A percentile compares a stretch with the other conserved stretches of the same genome.
phyloP scores from a whole-genome alignment of 176 grass and related monocot genomes.

The Eleusine indica region DNA sequence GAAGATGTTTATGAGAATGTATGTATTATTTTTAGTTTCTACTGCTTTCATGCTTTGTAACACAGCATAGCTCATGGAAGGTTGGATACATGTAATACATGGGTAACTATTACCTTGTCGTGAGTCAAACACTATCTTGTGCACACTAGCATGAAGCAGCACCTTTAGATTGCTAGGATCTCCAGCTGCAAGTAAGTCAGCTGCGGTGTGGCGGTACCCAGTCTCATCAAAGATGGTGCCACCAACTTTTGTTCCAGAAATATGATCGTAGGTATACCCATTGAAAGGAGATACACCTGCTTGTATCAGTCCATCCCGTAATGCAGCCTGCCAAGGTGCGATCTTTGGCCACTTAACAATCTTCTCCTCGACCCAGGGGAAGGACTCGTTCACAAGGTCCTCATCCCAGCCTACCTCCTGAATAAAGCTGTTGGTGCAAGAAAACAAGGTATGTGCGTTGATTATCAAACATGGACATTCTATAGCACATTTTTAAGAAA shows the following conservation, averaged over 20 bases:
- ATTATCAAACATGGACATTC: not conserved
- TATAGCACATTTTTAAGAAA: constrained; percentile 16
- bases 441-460: constrained; percentile 22
- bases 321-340: constrained; percentile 72
- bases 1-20: constrained; percentile 32
- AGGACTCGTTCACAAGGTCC: constrained; percentile 78
- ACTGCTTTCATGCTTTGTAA: constrained; percentile 4
- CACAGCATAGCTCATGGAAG: not conserved
- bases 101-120: constrained; percentile 46
- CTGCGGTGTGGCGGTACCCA: constrained; percentile 80
- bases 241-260: constrained; percentile 82
- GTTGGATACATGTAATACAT: constrained; percentile 4
- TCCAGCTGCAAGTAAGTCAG: constrained; percentile 75
- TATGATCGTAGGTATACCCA: constrained; percentile 79
- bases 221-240: constrained; percentile 79
- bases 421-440: constrained; percentile 58
- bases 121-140: constrained; percentile 62
- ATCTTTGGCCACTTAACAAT: constrained; percentile 83
- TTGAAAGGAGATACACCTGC: constrained; percentile 83
- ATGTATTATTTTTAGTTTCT: not conserved
- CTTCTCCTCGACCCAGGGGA: constrained; percentile 74
- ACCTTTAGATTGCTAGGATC: constrained; percentile 63
- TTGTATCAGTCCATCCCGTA: constrained; percentile 67
- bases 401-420: constrained; percentile 68
- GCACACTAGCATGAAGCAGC: constrained; percentile 70